Conservation (phyloP, 108 stramenopile species). For the Nitzschia inconspicua region DNA sequence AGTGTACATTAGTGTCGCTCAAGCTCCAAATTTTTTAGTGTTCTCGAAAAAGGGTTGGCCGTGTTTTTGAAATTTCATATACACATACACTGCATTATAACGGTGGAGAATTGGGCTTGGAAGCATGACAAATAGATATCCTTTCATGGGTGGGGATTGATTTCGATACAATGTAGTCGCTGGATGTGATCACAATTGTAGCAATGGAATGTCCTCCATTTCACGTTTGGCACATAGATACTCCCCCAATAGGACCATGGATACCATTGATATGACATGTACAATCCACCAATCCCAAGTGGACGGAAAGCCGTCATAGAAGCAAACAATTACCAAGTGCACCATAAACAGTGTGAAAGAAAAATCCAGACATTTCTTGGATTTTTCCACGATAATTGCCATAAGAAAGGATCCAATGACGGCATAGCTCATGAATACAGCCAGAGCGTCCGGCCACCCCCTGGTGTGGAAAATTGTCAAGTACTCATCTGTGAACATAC, state of each 20-base stretch:
- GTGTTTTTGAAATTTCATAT: no score
- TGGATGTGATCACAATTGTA: slow-evolving; percentile 44
- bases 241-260: slow-evolving; percentile 81
- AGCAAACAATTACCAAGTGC: slow-evolving; percentile 51
- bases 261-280: slow-evolving; percentile 63
- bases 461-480: slow-evolving; percentile 50
- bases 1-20: no score
- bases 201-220: slow-evolving; percentile 76
- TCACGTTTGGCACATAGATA: slow-evolving; percentile 75
- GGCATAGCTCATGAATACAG: slow-evolving; percentile 54
- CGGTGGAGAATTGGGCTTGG: no score
- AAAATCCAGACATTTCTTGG: slow-evolving; percentile 85
- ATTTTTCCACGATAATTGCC: slow-evolving; percentile 49
- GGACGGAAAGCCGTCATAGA: slow-evolving; percentile 62
- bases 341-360: slow-evolving; percentile 74
- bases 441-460: slow-evolving; percentile 70
- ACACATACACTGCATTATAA: no score
- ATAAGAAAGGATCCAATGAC: slow-evolving; percentile 38
- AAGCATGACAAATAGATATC: no score
- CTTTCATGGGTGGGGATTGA: no score
- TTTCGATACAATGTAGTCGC: no score
- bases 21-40: no score
- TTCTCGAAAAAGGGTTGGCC: no score
- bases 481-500: slow-evolving; percentile 75
- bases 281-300: slow-evolving; percentile 86